A percentile compares a stretch with the other conserved stretches of the same genome.
phyloP scores from a whole-genome alignment of 306 rosid genomes.

The Vicia villosa region DNA sequence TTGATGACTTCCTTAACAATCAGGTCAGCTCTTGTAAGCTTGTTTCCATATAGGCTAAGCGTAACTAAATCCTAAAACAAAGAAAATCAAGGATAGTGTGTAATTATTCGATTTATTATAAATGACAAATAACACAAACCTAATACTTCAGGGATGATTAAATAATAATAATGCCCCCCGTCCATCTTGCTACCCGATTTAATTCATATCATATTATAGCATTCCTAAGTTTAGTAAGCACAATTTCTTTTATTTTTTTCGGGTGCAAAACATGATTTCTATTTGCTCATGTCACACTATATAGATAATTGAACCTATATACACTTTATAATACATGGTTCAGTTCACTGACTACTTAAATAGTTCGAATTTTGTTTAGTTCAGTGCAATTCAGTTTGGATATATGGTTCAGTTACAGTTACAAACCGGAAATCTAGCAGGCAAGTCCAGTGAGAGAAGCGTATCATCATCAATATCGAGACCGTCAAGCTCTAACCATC shows the following conservation, averaged over 20 bases:
- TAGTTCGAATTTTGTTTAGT: too few species aligned
- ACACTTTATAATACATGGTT: too few species aligned
- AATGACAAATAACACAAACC: too few species aligned
- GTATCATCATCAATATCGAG: slow-evolving; percentile 71
- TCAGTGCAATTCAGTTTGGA: too few species aligned
- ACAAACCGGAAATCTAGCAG: slow-evolving; percentile 70
- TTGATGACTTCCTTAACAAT: slow-evolving; percentile 68
- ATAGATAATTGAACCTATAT: not conserved
- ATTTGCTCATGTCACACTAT: not conserved
- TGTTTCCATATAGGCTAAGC: slow-evolving; percentile 80
- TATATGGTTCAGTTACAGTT: not conserved
- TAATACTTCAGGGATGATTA: not conserved
- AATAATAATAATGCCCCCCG: not conserved
- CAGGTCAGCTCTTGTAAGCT: slow-evolving; percentile 54
- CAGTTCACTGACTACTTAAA: too few species aligned
- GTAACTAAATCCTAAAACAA: slow-evolving; percentile 64
- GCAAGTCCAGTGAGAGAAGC: slow-evolving; percentile 59
- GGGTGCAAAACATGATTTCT: not conserved
- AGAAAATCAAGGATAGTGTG: slow-evolving; percentile 14
- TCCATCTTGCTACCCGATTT: not conserved
- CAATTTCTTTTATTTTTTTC: too few species aligned
- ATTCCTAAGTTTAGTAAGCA: slow-evolving; percentile 17
- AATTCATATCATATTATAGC: not conserved
- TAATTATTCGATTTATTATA: slow-evolving; percentile 12
- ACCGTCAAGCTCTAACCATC: slow-evolving; percentile 92